phyloP scores from a whole-genome alignment of 2,329 filamentous ascomycete genomes.

The Fusarium sp. region DNA sequence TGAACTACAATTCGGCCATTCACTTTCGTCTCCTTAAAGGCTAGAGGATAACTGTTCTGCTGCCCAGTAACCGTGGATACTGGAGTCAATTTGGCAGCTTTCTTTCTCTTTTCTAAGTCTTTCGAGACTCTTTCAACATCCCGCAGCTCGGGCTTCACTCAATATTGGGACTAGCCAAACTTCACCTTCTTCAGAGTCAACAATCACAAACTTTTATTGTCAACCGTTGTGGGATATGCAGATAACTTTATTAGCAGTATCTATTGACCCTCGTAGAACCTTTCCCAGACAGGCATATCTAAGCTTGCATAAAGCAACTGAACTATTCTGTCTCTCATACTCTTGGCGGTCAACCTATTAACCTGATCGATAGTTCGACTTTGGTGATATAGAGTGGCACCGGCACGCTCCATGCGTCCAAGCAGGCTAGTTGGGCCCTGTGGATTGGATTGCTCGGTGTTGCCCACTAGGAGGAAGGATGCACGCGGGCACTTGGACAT shows the following conservation, averaged over 20 bases:
- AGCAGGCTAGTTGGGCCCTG: background rate
- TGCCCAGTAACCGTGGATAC: background rate
- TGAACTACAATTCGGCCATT: background rate
- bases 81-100: background rate
- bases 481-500: background rate
- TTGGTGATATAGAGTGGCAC: background rate
- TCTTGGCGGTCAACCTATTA: fast-evolving
- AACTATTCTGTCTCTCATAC: background rate
- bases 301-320: background rate
- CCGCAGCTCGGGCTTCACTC: background rate
- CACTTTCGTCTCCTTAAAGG: background rate
- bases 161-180: background rate
- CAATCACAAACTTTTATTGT: background rate
- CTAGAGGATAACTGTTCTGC: background rate
- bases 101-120: background rate
- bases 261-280: background rate
- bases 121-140: background rate
- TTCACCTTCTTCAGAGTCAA: background rate
- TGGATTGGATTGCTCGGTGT: background rate
- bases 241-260: background rate
- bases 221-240: background rate
- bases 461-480: background rate
- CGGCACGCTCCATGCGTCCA: background rate
- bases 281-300: background rate
- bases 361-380: background rate